These are phyloP conservation scores for Trametes cubensis DNA, from an alignment of 768 basidiomycete genomes.

Conservation along the genomic window DNA sequence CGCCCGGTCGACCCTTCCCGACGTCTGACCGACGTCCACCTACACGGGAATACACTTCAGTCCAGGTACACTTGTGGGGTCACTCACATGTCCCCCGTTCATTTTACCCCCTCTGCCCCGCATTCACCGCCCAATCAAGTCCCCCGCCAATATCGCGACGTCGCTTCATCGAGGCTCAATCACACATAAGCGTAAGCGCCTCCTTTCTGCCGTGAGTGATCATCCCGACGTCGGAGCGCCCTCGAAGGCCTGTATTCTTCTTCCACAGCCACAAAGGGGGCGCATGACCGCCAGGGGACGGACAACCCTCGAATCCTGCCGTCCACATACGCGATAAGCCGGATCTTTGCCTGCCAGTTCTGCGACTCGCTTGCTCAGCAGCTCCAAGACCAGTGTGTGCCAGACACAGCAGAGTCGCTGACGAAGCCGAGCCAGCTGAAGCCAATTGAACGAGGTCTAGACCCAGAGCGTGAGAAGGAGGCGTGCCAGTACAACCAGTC, in stretches of 20 bases:
- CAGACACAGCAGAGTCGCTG: not conserved
- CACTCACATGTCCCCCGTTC: constrained; percentile 6
- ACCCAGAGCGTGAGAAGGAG: not conserved
- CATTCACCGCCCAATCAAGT: constrained; percentile 2
- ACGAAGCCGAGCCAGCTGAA: not conserved
- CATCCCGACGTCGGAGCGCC: constrained; percentile 23
- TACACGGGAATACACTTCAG: constrained; percentile 5
- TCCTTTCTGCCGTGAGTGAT: not conserved
- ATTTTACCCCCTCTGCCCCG: constrained; percentile 13
- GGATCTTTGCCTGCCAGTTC: constrained; percentile 7
- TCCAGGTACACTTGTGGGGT: not conserved
- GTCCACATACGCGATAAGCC: constrained; percentile 13
- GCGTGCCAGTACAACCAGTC: too few species aligned
- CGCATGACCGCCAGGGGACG: constrained; percentile 21
- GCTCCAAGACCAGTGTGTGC: not conserved
- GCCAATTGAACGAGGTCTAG: not conserved
- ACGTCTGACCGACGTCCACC: constrained; percentile 12
- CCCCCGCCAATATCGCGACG: constrained; percentile 9
- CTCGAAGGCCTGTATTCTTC: constrained; percentile 9
- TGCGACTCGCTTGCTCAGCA: constrained; percentile 17
- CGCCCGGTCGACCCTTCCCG: constrained; percentile 2
- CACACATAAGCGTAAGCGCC: constrained; percentile 8
- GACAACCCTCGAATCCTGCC: constrained; percentile 5
- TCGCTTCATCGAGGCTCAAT: not conserved
- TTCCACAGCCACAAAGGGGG: constrained; percentile 15